Percentiles rank a stretch among this genome's conserved stretches.
phyloP scores from a whole-genome alignment of 2,329 filamentous ascomycete species.

The Cyanodermella asteris region DNA sequence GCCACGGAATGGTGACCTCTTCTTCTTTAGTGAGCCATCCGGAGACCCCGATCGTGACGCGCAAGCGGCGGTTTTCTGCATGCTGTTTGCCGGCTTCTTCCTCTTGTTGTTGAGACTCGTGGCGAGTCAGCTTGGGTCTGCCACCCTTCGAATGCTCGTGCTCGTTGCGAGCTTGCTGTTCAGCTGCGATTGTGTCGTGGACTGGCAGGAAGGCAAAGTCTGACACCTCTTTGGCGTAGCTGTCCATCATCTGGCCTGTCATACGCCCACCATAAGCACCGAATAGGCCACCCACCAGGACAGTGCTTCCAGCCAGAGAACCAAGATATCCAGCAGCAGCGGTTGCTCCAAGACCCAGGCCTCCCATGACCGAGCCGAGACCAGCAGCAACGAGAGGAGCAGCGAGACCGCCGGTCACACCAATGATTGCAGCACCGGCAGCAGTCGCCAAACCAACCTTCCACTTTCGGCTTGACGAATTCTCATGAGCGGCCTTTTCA shows the following conservation, averaged over 20 bases:
- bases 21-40: constrained; percentile 59
- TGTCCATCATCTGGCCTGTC: constrained; percentile 67
- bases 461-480: constrained; percentile 38
- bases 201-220: constrained; percentile 76
- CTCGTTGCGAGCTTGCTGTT: constrained; percentile 26
- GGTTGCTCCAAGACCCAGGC: constrained; percentile 50
- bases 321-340: constrained; percentile 62
- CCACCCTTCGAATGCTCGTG: constrained; percentile 17
- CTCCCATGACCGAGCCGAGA: constrained; percentile 57
- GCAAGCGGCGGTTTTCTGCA: constrained; percentile 42
- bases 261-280: constrained; percentile 77
- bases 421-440: constrained; percentile 71
- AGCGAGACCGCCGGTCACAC: constrained; percentile 57
- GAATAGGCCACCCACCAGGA: constrained; percentile 67
- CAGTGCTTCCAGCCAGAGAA: constrained; percentile 53
- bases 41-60: constrained; percentile 62
- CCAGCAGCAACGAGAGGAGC: constrained; percentile 57
- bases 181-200: constrained; percentile 27
- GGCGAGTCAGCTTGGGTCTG: no score
- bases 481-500: constrained; percentile 44
- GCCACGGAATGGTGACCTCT: constrained; percentile 60
- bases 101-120: constrained; percentile 24
- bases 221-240: constrained; percentile 66
- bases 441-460: constrained; percentile 76
- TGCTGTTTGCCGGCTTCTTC: constrained; percentile 19